A percentile compares a stretch with the other conserved stretches of the same genome.
These are phyloP conservation scores for Croton setiger DNA, from an alignment of 441 rosid genomes.

Conservation along the genomic window DNA sequence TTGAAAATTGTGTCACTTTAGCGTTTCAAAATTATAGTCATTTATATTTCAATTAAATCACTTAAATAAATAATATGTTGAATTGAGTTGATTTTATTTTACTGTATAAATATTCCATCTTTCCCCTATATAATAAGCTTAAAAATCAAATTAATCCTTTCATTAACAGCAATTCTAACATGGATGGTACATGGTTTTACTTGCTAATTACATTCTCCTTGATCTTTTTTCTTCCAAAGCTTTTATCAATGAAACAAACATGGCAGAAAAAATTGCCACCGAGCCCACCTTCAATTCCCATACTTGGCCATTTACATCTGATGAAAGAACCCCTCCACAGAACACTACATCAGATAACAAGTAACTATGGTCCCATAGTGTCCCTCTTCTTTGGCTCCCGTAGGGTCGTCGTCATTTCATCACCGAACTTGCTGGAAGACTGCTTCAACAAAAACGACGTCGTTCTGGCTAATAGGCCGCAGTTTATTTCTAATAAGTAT, in stretches of 20 bases:
- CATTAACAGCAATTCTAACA: background rate
- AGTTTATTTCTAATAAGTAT: background rate
- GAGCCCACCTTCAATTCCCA: constrained; percentile 25
- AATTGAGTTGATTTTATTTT: no score
- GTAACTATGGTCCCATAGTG: constrained; percentile 17
- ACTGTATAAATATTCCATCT: no score
- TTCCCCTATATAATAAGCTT: no score
- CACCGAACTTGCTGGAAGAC: constrained; percentile 21
- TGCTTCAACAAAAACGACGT: constrained; percentile 27
- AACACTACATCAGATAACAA: constrained; percentile 11
- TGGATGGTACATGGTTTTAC: constrained; percentile 1
- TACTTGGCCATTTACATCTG: constrained; percentile 36
- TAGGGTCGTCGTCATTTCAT: constrained; percentile 14
- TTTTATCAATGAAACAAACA: constrained; percentile 3
- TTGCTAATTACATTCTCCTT: background rate
- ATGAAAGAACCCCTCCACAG: constrained; percentile 20
- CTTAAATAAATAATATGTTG: no score
- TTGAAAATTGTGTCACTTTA: no score
- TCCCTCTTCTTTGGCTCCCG: constrained; percentile 20
- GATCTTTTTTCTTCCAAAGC: constrained; percentile 3
- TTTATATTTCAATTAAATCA: no score
- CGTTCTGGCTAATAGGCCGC: constrained; percentile 29
- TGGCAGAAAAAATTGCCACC: constrained; percentile 27
- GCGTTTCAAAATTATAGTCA: no score
- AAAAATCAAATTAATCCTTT: no score